Evolutionary conservation across 2,329 filamentous ascomycete species (phyloP), one percentile per base, ranked within the genome.

Genomic region (Paracoccidioides lutzii): DNA sequence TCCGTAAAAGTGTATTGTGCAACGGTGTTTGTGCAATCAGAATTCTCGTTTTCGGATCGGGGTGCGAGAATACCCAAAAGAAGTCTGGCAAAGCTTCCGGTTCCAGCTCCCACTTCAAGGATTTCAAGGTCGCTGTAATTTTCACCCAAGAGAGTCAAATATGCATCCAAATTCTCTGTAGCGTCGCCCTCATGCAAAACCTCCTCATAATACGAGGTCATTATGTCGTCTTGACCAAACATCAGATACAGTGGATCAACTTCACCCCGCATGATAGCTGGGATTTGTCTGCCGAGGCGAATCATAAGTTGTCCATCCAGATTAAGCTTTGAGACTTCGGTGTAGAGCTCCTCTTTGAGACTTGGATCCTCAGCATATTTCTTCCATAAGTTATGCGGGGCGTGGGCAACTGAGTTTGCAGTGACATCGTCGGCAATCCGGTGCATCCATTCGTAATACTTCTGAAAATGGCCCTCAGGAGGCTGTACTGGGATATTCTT

Each of bases 1-100:
- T 77, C 75, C 0, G 76, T 77, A 60, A 69, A 78, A 1, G 46
- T 50, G 44, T 53, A 57, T 14, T 49, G 41, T 2, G 41, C 33
- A 37, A 57, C 44, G 6, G 28, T 53, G 15, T 22, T 42, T 40
- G 48, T 15, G 30, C 44, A 37, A 46, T 35, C 41, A 5, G 48
- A 30, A 30, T 12, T 56, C 42, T 55, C 15, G 40, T 30, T 37
- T 28, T n/a, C 40, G 8, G 32, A 32, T 38, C 49, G 38, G 12
- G 53, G 50, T 3, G 56, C 59, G 3, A 66, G 59, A 1, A 59
- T 57, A 2, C 55, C 48, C 2, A 65, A 37, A 14, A 64, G 55
- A 42, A 62, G 58, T 3, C 55, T 56, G 4, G 67, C 69, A 7
- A 63, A 59, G 14, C 62, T 63, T 1, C 67, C 67, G 3, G 67